These are phyloP conservation scores for Datisca glomerata DNA, from an alignment of 306 rosid genomes.

Conservation along the genomic window DNA sequence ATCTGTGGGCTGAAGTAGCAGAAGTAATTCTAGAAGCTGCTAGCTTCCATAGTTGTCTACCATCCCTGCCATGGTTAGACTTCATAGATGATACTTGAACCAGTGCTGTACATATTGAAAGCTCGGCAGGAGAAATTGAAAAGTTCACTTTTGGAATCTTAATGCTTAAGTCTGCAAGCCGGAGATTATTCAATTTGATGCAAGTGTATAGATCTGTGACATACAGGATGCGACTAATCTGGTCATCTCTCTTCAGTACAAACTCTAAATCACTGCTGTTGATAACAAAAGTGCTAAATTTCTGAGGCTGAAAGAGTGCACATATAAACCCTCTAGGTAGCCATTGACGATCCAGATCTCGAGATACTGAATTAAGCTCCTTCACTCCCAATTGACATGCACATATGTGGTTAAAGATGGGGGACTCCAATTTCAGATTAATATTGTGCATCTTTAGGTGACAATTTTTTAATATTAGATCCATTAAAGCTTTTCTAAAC, in stretches of 20 bases:
- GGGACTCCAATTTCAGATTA: constrained; percentile 35
- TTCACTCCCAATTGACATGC: constrained; percentile 35
- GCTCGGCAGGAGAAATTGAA: constrained; percentile 48
- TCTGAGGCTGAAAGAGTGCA: constrained; percentile 38
- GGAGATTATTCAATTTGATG: constrained; percentile 40
- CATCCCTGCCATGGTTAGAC: constrained; percentile 46
- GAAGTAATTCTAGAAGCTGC: constrained; percentile 54
- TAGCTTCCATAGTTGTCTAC: constrained; percentile 66
- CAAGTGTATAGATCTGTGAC: constrained; percentile 28
- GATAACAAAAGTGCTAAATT: constrained; percentile 28
- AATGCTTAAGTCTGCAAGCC: constrained; percentile 38
- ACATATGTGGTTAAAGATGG: constrained; percentile 32
- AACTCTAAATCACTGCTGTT: constrained; percentile 43
- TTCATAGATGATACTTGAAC: constrained; percentile 28
- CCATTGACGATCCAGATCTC: constrained; percentile 30
- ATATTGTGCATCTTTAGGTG: constrained; percentile 34
- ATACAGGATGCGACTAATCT: constrained; percentile 21
- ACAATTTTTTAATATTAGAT: constrained; percentile 52
- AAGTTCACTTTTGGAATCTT: constrained; percentile 44
- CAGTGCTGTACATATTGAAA: constrained; percentile 35
- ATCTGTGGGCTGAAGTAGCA: constrained; percentile 27
- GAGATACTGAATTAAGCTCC: constrained; percentile 42
- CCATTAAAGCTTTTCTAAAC: constrained; percentile 34
- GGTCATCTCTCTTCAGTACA: constrained; percentile 25
- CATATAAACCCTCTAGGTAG: constrained; percentile 35